Evolutionary conservation across 495 filamentous ascomycete species (phyloP).

Genomic region (Aspergillus leporis): DNA sequence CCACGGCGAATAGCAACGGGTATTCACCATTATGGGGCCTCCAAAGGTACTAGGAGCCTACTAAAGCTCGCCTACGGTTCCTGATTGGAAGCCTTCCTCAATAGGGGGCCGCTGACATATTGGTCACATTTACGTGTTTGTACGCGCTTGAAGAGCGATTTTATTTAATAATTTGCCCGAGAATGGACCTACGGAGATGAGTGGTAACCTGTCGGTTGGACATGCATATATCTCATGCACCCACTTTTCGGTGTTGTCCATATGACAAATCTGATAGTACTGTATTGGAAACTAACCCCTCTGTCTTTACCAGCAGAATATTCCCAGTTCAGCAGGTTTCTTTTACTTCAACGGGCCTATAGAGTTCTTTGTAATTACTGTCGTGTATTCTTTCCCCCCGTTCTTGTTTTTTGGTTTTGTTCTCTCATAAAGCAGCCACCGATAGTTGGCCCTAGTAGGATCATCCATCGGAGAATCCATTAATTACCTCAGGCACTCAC

Average conservation of each 20-base stretch:
- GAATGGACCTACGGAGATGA: slow-evolving; percentile 1
- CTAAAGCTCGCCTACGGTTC: neutral
- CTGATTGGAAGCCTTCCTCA: neutral
- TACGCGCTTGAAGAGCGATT: slow-evolving; percentile 1
- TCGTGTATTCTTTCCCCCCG: neutral
- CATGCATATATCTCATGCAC: slow-evolving; percentile 4
- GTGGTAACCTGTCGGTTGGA: neutral
- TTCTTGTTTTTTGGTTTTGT: neutral
- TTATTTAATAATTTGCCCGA: slow-evolving; percentile 1
- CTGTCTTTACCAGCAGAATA: neutral
- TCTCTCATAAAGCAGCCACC: neutral
- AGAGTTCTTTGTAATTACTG: neutral
- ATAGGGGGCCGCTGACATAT: slow-evolving; percentile 1
- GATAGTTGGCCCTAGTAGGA: neutral
- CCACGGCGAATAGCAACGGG: slow-evolving; percentile 7
- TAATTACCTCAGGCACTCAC: neutral
- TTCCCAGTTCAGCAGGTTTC: neutral
- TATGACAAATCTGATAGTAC: slow-evolving; percentile 4
- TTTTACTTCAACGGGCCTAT: neutral
- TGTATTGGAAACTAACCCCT: neutral
- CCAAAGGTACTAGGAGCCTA: slow-evolving; percentile 5
- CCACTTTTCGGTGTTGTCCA: neutral
- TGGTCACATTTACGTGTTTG: slow-evolving; percentile 3
- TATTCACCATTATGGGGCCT: slow-evolving; percentile 11
- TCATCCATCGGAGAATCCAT: neutral